Evolutionary conservation across 2,329 filamentous ascomycete genomes (phyloP).

Genomic region (Didymella arachidicola): DNA sequence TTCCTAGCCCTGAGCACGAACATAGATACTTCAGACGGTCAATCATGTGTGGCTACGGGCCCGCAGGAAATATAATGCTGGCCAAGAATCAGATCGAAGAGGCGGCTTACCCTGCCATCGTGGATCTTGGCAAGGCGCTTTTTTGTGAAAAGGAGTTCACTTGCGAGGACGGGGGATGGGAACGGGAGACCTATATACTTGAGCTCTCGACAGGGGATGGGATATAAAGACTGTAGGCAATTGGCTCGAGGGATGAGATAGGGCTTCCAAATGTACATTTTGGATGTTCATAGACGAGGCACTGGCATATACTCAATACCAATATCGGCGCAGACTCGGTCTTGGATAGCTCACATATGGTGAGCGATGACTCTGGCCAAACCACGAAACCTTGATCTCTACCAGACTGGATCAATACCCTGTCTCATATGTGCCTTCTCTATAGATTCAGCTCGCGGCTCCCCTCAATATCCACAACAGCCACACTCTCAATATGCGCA

Average conservation of each 20-base stretch:
- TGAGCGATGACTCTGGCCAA: neutral
- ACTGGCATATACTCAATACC: neutral
- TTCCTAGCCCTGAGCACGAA: too few species aligned
- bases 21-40: too few species aligned
- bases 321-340: neutral
- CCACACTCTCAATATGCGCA: conserved; percentile 34
- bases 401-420: neutral
- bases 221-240: neutral
- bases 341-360: neutral
- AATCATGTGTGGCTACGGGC: too few species aligned
- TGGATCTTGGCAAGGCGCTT: neutral
- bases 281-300: neutral
- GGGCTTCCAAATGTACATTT: neutral
- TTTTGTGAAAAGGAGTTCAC: neutral
- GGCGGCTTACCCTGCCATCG: neutral
- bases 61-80: too few species aligned
- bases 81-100: neutral
- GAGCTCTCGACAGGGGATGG: neutral
- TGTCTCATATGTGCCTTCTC: neutral
- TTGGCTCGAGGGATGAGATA: neutral
- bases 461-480: conserved; percentile 34
- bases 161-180: neutral
- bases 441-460: conserved; percentile 31
- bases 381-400: neutral
- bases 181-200: neutral